These are phyloP conservation scores for Apodospora peruviana DNA, from an alignment of 495 filamentous ascomycete genomes.

Conservation along the genomic window DNA sequence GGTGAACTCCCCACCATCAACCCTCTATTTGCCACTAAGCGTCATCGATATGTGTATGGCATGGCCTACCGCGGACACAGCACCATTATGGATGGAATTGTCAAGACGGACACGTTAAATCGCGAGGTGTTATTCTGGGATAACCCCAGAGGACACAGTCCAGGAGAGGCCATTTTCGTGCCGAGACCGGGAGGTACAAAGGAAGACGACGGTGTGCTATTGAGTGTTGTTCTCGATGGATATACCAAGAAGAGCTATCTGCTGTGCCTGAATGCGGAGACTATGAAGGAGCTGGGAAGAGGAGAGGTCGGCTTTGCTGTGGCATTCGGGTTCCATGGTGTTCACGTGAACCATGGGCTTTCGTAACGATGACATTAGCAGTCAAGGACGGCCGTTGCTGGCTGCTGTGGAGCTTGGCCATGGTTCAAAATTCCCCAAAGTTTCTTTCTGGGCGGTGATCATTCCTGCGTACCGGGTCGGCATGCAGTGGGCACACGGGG, in stretches of 20 bases:
- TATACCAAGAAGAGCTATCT: constrained; percentile 57
- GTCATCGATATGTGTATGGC: constrained; percentile 62
- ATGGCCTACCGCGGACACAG: constrained; percentile 51
- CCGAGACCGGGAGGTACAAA: constrained; percentile 38
- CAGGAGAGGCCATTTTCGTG: constrained; percentile 71
- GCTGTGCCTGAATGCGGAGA: constrained; percentile 60
- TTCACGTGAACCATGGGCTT: too few species aligned
- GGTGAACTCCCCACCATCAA: constrained; percentile 69
- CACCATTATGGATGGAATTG: constrained; percentile 58
- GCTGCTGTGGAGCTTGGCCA: too few species aligned
- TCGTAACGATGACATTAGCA: too few species aligned
- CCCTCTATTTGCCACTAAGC: constrained; percentile 44
- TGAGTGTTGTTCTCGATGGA: constrained; percentile 69
- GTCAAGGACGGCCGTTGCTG: too few species aligned
- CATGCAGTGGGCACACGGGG: too few species aligned
- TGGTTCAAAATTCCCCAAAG: too few species aligned
- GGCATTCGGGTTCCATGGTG: constrained; percentile 68
- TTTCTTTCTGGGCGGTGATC: too few species aligned
- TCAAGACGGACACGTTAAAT: constrained; percentile 61
- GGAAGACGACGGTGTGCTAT: constrained; percentile 67
- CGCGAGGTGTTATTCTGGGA: constrained; percentile 46
- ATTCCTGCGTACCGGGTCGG: too few species aligned
- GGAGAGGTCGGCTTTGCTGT: constrained; percentile 57
- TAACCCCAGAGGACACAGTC: constrained; percentile 54
- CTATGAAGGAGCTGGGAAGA: constrained; percentile 58